Evolutionary conservation across 1,284 basidiomycete species (phyloP).

Genomic region (Schizopora paradoxa): DNA sequence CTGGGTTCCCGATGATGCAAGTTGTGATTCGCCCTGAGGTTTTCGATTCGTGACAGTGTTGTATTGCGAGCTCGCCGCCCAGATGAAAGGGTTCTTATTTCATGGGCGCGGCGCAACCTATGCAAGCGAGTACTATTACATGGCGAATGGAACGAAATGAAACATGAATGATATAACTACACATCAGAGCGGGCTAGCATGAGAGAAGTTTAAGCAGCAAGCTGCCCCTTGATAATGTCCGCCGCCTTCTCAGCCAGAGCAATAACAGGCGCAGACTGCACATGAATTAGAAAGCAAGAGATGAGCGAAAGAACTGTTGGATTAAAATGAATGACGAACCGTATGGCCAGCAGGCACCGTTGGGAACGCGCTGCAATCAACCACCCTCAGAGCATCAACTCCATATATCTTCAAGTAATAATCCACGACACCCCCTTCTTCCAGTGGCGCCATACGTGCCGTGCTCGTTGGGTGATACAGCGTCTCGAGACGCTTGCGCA

Average conservation of each 20-base stretch:
- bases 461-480: constrained; percentile 45
- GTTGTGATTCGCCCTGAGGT: too few species aligned
- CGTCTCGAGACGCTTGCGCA: constrained; percentile 26
- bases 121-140: too few species aligned
- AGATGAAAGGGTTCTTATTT: too few species aligned
- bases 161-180: too few species aligned
- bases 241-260: constrained; percentile 24
- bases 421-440: constrained; percentile 41
- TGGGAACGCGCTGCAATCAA: constrained; percentile 22
- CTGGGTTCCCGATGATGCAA: too few species aligned
- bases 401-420: constrained; percentile 35
- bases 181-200: too few species aligned
- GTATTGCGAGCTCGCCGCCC: too few species aligned
- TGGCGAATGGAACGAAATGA: too few species aligned
- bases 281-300: neutral
- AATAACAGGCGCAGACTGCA: constrained; percentile 20
- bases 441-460: constrained; percentile 39
- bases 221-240: constrained; percentile 20
- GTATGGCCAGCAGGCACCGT: constrained; percentile 20
- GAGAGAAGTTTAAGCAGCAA: neutral
- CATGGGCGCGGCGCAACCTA: too few species aligned
- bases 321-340: constrained; percentile 3
- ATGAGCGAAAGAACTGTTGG: too few species aligned
- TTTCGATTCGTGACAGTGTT: too few species aligned
- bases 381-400: constrained; percentile 24